phyloP scores from a whole-genome alignment of 192 early-diverging fungal genomes.

The Entomortierella beljakovae region DNA sequence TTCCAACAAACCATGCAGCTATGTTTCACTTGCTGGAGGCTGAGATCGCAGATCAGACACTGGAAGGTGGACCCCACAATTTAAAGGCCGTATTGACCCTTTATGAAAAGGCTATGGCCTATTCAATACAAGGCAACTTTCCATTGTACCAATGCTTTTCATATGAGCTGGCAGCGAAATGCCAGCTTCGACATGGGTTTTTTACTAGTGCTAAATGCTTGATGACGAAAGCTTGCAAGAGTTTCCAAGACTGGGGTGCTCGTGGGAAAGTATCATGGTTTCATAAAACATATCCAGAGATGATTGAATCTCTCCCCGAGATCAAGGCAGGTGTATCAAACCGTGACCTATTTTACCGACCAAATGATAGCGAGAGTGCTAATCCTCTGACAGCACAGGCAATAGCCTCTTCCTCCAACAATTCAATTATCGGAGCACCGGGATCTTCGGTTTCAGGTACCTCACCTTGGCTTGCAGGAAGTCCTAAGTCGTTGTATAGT shows the following conservation, averaged over 20 bases:
- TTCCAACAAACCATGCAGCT: constrained; percentile 46
- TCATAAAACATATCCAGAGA: constrained; percentile 31
- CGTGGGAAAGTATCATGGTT: constrained; percentile 42
- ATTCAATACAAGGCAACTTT: constrained; percentile 30
- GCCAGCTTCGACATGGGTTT: constrained; percentile 33
- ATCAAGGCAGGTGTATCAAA: background rate
- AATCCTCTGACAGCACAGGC: background rate
- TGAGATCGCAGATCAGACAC: constrained; percentile 41
- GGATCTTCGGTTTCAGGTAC: background rate
- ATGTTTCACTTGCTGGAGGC: constrained; percentile 49
- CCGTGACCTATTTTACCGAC: constrained; percentile 44
- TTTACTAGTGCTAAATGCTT: constrained; percentile 39
- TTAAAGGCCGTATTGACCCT: constrained; percentile 20
- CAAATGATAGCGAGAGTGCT: constrained; percentile 11
- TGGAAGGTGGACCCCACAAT: background rate
- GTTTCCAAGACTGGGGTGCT: constrained; percentile 45
- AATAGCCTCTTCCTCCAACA: background rate
- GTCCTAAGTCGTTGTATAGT: constrained; percentile 42
- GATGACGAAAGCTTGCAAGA: constrained; percentile 26
- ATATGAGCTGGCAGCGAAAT: constrained; percentile 38
- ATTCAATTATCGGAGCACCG: background rate
- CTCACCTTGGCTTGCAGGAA: constrained; percentile 33
- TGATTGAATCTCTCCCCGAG: constrained; percentile 26
- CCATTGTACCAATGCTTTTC: constrained; percentile 26
- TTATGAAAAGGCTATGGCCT: constrained; percentile 43